Conservation (phyloP, 192 early-diverging fungal species). For the Coemansia sp. region DNA sequence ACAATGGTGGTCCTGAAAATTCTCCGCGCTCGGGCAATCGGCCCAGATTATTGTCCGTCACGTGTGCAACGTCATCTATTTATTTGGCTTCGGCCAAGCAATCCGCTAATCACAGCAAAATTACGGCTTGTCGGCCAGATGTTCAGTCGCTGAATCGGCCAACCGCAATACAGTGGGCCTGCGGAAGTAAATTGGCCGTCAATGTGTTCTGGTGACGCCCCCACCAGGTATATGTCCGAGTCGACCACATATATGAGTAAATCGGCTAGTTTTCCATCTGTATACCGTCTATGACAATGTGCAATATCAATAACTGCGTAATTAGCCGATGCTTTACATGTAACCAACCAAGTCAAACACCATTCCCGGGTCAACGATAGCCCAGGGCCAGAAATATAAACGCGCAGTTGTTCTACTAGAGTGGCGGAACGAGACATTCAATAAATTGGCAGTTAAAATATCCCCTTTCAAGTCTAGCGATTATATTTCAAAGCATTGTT, state of each 20-base stretch:
- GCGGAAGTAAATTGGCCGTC: neutral
- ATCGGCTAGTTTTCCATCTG: neutral
- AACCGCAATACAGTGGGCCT: neutral
- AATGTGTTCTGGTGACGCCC: neutral
- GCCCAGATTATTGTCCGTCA: constrained; percentile 1
- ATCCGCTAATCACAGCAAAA: neutral
- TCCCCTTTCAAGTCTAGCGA: neutral
- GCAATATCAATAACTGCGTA: neutral
- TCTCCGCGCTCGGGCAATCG: constrained; percentile 5
- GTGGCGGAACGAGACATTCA: constrained; percentile 2
- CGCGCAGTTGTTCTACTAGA: neutral
- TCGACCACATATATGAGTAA: neutral
- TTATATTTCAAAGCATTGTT: constrained; percentile 9
- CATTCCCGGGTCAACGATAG: neutral
- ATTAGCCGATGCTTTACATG: neutral
- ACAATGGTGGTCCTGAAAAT: neutral
- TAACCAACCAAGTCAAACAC: neutral
- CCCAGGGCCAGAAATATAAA: neutral
- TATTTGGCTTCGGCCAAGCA: neutral
- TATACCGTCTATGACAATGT: neutral
- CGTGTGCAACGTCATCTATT: constrained; percentile 1
- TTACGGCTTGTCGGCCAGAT: neutral
- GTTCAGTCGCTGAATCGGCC: neutral
- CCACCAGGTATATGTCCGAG: neutral
- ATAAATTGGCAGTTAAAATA: neutral